These are phyloP conservation scores for Rubia peregrina DNA, from an alignment of 305 asterid genomes.

Conservation along the genomic window DNA sequence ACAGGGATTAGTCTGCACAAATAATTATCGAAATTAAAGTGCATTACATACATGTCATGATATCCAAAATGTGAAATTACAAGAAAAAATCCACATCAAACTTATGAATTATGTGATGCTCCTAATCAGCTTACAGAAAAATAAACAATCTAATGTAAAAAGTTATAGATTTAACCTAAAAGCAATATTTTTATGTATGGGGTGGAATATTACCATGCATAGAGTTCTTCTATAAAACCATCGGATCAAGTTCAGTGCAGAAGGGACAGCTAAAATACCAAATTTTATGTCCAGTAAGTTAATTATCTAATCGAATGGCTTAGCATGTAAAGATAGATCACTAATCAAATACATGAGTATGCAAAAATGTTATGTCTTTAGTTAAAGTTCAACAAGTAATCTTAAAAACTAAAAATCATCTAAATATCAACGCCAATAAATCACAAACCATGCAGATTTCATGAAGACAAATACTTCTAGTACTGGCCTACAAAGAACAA, in stretches of 20 bases:
- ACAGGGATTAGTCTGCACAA: constrained; percentile 67
- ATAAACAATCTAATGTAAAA: background rate
- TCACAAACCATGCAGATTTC: no score
- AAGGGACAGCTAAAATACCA: background rate
- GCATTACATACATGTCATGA: constrained; percentile 11
- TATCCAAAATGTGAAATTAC: background rate
- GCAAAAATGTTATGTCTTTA: no score
- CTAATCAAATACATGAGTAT: no score
- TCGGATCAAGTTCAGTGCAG: background rate
- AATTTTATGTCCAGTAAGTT: background rate
- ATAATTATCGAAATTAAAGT: constrained; percentile 12
- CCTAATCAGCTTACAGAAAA: background rate
- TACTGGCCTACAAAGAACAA: no score
- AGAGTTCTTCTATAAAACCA: background rate
- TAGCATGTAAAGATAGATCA: no score
- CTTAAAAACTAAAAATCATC: no score
- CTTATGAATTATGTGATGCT: background rate
- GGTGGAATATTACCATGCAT: background rate
- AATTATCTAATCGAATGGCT: no score
- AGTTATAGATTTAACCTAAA: background rate
- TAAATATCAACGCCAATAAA: no score
- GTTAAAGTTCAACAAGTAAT: no score
- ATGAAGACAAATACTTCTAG: no score
- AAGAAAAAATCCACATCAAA: background rate
- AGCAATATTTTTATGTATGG: background rate